phyloP scores from a whole-genome alignment of 129 eudicot genomes.

The Artemisia tridentata region DNA sequence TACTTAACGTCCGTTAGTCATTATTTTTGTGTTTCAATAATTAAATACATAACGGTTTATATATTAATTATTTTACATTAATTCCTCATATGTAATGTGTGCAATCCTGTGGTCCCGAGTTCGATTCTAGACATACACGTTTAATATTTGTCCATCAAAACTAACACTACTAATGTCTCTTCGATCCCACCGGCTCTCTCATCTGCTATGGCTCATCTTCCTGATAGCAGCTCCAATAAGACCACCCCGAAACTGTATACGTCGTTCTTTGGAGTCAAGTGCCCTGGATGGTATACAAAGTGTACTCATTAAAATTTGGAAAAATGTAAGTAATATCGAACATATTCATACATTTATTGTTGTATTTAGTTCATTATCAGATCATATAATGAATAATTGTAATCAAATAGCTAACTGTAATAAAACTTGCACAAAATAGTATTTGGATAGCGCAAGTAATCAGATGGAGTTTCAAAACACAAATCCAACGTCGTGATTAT shows the following conservation, averaged over 20 bases:
- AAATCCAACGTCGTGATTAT: neutral
- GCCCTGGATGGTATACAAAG: slow-evolving; percentile 38
- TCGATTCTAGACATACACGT: too few relatives aligned
- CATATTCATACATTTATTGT: neutral
- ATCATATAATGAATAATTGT: too few relatives aligned
- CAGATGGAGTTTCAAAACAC: neutral
- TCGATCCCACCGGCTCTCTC: slow-evolving; percentile 57
- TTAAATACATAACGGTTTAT: too few relatives aligned
- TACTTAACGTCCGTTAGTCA: too few relatives aligned
- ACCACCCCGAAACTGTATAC: slow-evolving; percentile 86
- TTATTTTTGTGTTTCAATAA: too few relatives aligned
- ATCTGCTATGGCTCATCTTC: slow-evolving; percentile 71
- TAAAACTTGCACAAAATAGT: too few relatives aligned
- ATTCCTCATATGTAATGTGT: too few relatives aligned
- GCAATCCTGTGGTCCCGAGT: too few relatives aligned
- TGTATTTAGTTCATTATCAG: neutral
- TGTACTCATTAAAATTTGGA: neutral
- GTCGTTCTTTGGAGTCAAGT: slow-evolving; percentile 70
- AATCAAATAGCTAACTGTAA: neutral
- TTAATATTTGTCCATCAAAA: too few relatives aligned
- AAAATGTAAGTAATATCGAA: neutral
- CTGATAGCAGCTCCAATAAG: slow-evolving; percentile 65
- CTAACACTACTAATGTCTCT: slow-evolving; percentile 64
- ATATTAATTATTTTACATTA: too few relatives aligned
- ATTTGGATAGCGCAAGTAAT: too few relatives aligned